A percentile compares a stretch with the other conserved stretches of the same genome.
Evolutionary conservation across 2,329 filamentous ascomycete genomes (phyloP).

Genomic region (Aspergillus unguis): DNA sequence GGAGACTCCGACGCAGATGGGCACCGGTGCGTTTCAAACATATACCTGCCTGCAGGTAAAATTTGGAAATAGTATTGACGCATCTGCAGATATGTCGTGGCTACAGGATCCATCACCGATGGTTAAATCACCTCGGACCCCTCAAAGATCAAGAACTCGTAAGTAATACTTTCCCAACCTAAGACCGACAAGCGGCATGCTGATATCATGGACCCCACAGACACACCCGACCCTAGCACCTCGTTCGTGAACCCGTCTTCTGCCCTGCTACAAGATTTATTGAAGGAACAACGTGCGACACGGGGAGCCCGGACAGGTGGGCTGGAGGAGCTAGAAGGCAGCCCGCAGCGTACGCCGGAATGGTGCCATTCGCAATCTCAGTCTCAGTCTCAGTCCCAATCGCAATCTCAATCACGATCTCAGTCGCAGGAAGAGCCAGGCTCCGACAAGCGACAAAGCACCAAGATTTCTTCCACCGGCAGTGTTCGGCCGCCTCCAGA

Average conservation of each 20-base stretch:
- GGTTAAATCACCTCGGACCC: constrained; percentile 19
- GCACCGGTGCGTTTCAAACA: constrained; percentile 15
- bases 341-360: constrained; percentile 25
- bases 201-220: constrained; percentile 14
- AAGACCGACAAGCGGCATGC: too few species aligned
- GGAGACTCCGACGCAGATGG: constrained; percentile 29
- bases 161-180: constrained; percentile 9
- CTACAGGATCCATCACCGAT: constrained; percentile 29
- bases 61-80: constrained; percentile 11
- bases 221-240: constrained; percentile 28
- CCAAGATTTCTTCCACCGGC: constrained; percentile 27
- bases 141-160: constrained; percentile 24
- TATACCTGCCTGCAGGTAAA: not conserved
- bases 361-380: constrained; percentile 18
- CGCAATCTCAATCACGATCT: constrained; percentile 19
- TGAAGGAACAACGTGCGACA: constrained; percentile 42
- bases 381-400: constrained; percentile 8
- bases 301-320: constrained; percentile 29
- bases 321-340: constrained; percentile 24
- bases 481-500: constrained; percentile 36
- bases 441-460: constrained; percentile 36
- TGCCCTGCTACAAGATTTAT: constrained; percentile 37
- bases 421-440: constrained; percentile 29
- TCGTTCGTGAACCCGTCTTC: constrained; percentile 41
- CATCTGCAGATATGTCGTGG: constrained; percentile 27